phyloP scores from a whole-genome alignment of 495 filamentous ascomycete genomes.

The Margaritispora aquatica region DNA sequence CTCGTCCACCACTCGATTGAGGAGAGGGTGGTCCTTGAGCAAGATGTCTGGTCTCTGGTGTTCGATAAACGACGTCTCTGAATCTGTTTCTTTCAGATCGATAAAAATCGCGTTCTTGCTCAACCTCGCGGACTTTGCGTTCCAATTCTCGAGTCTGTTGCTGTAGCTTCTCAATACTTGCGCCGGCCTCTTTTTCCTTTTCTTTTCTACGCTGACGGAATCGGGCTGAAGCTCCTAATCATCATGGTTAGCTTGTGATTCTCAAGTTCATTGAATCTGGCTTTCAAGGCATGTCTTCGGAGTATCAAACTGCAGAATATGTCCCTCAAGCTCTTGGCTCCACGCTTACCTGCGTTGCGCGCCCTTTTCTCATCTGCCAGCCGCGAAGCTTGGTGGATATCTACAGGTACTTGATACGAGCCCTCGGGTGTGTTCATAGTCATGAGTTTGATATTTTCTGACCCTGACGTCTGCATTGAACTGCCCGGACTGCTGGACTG shows the following conservation, averaged over 20 bases:
- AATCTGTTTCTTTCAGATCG: constrained; percentile 58
- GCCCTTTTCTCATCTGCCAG: constrained; percentile 76
- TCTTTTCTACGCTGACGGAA: constrained; percentile 87
- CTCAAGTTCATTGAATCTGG: too few relatives aligned
- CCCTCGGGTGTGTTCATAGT: constrained; percentile 22
- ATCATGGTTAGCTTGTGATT: neutral
- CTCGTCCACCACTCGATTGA: constrained; percentile 8
- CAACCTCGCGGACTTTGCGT: constrained; percentile 41
- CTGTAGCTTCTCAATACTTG: constrained; percentile 58
- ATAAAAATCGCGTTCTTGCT: constrained; percentile 49
- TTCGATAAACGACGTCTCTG: constrained; percentile 52
- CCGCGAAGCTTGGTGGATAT: constrained; percentile 25
- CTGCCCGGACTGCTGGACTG: constrained; percentile 20
- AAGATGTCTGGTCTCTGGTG: constrained; percentile 42
- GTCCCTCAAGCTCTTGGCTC: neutral
- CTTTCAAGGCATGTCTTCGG: neutral
- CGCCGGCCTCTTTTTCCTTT: constrained; percentile 71
- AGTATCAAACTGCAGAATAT: neutral
- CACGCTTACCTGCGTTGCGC: constrained; percentile 59
- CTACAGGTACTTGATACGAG: constrained; percentile 24
- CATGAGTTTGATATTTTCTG: constrained; percentile 24
- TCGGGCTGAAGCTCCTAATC: constrained; percentile 70
- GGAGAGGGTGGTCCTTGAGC: constrained; percentile 44
- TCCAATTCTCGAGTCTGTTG: constrained; percentile 56
- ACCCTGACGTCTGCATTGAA: constrained; percentile 24